Percentiles rank a stretch among this genome's conserved stretches.
Conservation (phyloP, 108 stramenopile genomes). For the Craspedostauros australis region DNA sequence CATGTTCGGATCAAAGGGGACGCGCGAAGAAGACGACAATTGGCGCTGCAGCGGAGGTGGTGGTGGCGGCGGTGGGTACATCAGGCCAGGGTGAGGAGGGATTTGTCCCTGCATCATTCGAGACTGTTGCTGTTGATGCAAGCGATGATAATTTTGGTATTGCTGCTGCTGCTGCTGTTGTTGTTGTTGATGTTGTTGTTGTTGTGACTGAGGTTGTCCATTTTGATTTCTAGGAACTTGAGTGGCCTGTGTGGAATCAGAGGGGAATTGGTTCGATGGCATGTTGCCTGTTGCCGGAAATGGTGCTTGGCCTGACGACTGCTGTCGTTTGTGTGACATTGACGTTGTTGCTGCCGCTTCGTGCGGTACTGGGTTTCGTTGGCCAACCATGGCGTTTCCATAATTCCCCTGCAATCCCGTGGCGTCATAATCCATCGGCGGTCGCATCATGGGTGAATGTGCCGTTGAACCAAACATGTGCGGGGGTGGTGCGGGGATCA, state of each 20-base stretch:
- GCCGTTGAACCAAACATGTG: too few species aligned
- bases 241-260: not conserved
- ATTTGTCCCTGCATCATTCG: not conserved
- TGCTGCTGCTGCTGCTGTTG: constrained; percentile 16
- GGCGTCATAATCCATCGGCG: too few species aligned
- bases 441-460: too few species aligned
- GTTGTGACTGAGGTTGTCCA: constrained; percentile 2
- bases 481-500: too few species aligned
- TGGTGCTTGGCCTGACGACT: too few species aligned
- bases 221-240: constrained; percentile 4
- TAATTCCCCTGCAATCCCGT: too few species aligned
- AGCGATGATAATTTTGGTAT: constrained; percentile 3
- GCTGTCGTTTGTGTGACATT: too few species aligned
- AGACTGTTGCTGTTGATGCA: not conserved
- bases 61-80: not conserved
- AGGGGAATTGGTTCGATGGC: too few species aligned
- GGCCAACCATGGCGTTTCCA: too few species aligned
- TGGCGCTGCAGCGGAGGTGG: not conserved
- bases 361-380: too few species aligned
- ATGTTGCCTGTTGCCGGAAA: too few species aligned
- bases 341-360: too few species aligned
- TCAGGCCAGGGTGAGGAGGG: not conserved
- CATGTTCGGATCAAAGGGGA: not conserved
- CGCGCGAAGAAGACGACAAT: not conserved
- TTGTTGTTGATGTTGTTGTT: constrained; percentile 2